Evolutionary conservation across 345 rosid species (phyloP).

Genomic region (Raphanus sativus): DNA sequence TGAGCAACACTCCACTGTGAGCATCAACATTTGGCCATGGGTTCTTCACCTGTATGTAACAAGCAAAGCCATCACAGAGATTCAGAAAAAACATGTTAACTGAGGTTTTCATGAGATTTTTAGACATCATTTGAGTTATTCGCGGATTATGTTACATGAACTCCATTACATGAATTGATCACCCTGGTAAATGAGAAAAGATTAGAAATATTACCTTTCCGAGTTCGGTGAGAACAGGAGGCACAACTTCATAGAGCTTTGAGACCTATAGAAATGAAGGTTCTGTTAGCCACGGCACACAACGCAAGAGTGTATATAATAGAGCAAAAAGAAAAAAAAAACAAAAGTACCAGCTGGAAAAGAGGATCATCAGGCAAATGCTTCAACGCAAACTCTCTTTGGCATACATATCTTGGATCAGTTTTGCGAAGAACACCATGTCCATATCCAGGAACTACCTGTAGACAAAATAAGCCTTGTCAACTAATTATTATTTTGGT

Average conservation of each 20-base stretch:
- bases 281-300: conserved; percentile 25
- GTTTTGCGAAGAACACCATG: conserved; percentile 97
- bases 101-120: not conserved
- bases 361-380: conserved; percentile 94
- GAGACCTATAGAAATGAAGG: conserved; percentile 63
- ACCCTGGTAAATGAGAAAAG: not conserved
- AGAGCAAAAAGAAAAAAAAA: not conserved
- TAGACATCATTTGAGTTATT: not conserved
- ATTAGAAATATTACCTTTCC: conserved; percentile 61
- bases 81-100: not conserved
- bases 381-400: conserved; percentile 97
- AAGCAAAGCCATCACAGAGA: conserved; percentile 21
- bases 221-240: conserved; percentile 84
- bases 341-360: conserved; percentile 73
- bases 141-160: not conserved
- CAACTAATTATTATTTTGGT: not conserved
- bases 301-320: not conserved
- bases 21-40: conserved; percentile 99
- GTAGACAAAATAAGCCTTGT: conserved; percentile 11
- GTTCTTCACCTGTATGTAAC: conserved; percentile 81
- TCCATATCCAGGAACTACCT: conserved; percentile 99
- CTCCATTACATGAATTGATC: conserved; percentile 1
- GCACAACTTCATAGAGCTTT: conserved; percentile 95
- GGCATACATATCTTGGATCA: conserved; percentile 93
- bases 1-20: conserved; percentile 96